phyloP scores from a whole-genome alignment of 345 rosid genomes.

The Bruguiera gymnorhiza region DNA sequence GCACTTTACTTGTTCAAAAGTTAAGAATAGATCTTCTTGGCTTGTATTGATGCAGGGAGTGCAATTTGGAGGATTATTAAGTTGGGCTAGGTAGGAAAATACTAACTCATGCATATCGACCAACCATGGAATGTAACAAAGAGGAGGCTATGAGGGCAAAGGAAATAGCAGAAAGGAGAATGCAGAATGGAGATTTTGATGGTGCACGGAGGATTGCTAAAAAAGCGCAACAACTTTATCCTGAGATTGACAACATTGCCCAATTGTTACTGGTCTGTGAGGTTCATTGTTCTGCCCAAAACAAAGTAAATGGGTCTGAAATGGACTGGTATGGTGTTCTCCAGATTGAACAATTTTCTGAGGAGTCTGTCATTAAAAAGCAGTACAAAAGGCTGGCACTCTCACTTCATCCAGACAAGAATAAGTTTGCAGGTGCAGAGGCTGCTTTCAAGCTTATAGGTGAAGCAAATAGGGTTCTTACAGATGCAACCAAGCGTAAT shows the following conservation, averaged over 20 bases:
- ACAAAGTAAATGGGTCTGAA: conserved; percentile 49
- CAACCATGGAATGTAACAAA: conserved; percentile 76
- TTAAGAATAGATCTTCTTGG: neutral
- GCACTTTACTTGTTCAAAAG: neutral
- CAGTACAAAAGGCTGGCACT: conserved; percentile 82
- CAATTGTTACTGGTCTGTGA: conserved; percentile 72
- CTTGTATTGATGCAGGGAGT: conserved; percentile 15
- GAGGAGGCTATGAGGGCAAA: conserved; percentile 81
- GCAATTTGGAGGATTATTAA: conserved; percentile 15
- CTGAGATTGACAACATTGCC: conserved; percentile 59
- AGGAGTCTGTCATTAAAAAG: conserved; percentile 61
- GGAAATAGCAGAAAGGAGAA: conserved; percentile 55
- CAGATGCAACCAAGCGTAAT: conserved; percentile 51
- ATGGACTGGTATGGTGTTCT: conserved; percentile 88
- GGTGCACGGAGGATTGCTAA: conserved; percentile 53
- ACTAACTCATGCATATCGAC: neutral
- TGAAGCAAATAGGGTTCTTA: conserved; percentile 67
- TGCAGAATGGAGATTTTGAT: conserved; percentile 52
- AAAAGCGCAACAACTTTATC: conserved; percentile 64
- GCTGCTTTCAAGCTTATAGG: conserved; percentile 87
- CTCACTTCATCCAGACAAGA: conserved; percentile 91
- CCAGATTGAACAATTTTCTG: conserved; percentile 51
- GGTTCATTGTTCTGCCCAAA: conserved; percentile 62
- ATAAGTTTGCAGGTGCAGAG: conserved; percentile 81
- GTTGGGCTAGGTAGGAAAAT: neutral